Conservation (phyloP, 1,139 yeast species). For the Lodderomyces jiufengensis region DNA sequence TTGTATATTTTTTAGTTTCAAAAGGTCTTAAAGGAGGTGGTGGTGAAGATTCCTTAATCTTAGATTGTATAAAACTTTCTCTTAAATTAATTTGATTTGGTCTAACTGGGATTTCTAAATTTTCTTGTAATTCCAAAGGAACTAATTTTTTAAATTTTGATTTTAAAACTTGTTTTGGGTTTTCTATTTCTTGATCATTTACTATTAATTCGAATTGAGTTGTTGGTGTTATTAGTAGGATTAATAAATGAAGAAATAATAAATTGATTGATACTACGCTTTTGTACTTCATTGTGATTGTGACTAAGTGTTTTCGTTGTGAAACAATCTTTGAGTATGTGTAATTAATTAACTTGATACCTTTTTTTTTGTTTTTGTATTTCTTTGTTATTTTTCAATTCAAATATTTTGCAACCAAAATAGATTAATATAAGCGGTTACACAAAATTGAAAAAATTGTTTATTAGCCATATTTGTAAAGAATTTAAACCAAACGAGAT, state of each 20-base stretch:
- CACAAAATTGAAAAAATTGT: slow-evolving; percentile 1
- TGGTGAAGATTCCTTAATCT: background rate
- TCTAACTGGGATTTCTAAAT: slow-evolving; percentile 13
- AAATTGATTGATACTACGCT: too few relatives aligned
- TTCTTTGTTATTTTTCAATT: background rate
- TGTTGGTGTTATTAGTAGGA: background rate
- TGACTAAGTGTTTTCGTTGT: background rate
- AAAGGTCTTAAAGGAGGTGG: too few relatives aligned
- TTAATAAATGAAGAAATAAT: too few relatives aligned
- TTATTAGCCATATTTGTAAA: background rate
- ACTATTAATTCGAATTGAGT: slow-evolving; percentile 9
- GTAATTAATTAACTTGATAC: background rate
- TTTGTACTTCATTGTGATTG: too few relatives aligned
- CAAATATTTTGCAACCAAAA: background rate
- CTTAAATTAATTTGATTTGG: slow-evolving; percentile 10
- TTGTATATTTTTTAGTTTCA: too few relatives aligned
- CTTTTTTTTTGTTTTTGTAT: background rate
- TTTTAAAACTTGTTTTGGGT: slow-evolving; percentile 11
- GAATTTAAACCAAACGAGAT: background rate
- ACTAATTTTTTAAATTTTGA: slow-evolving; percentile 13
- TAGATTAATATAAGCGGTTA: background rate
- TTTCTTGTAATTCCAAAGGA: slow-evolving; percentile 11
- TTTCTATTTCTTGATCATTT: slow-evolving; percentile 12
- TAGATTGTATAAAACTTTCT: slow-evolving; percentile 12
- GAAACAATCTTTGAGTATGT: background rate